Evolutionary conservation across 169 alveolate genomes (phyloP).

Genomic region (Cardiosporidium cionae): DNA sequence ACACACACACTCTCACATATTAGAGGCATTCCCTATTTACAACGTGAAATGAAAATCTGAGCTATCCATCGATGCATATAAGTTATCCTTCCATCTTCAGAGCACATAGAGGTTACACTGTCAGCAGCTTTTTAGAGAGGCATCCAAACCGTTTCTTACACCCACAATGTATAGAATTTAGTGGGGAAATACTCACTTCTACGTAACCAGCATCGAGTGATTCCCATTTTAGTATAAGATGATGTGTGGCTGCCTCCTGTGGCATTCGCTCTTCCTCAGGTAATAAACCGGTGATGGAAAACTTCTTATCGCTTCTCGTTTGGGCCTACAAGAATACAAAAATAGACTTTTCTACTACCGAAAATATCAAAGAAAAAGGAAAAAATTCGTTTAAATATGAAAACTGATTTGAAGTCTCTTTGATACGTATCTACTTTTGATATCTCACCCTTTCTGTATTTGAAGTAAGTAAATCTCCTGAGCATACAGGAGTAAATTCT

Average conservation of each 20-base stretch:
- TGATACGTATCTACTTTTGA: too few relatives aligned
- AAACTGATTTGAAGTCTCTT: too few relatives aligned
- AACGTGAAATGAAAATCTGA: not conserved
- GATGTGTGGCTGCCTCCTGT: not conserved
- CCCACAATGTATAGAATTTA: too few relatives aligned
- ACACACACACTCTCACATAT: not conserved
- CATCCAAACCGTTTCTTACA: too few relatives aligned
- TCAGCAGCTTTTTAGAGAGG: not conserved
- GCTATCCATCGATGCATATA: not conserved
- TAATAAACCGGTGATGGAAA: not conserved
- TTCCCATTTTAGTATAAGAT: not conserved
- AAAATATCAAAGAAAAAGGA: too few relatives aligned
- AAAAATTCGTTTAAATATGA: too few relatives aligned
- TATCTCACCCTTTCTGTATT: too few relatives aligned
- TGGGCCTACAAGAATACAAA: too few relatives aligned
- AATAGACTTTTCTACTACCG: too few relatives aligned
- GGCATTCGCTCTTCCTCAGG: not conserved
- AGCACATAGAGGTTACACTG: not conserved
- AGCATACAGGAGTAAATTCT: too few relatives aligned
- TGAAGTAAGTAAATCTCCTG: too few relatives aligned
- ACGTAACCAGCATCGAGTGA: not conserved
- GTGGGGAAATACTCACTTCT: not conserved
- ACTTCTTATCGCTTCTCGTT: too few relatives aligned
- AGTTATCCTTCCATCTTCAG: not conserved
- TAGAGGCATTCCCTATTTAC: not conserved